Percentiles rank a stretch among this genome's conserved stretches.
These are phyloP conservation scores for Halenospora varia DNA, from an alignment of 495 filamentous ascomycete species.

Conservation along the genomic window DNA sequence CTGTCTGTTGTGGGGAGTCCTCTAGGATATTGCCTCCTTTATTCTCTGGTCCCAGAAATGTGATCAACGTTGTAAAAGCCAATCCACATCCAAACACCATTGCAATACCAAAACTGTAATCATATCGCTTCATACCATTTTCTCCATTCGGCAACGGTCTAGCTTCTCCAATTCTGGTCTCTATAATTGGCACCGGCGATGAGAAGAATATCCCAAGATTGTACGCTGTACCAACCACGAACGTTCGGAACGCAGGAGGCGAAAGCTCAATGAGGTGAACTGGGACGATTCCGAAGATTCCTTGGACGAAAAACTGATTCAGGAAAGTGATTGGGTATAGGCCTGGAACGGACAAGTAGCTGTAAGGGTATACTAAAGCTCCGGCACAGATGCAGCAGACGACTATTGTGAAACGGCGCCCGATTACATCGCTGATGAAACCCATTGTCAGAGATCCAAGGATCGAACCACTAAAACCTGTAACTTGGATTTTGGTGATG, in stretches of 20 bases:
- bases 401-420: conserved; percentile 78
- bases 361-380: conserved; percentile 78
- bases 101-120: neutral
- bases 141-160: neutral
- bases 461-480: conserved; percentile 80
- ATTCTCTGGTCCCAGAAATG: neutral
- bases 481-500: conserved; percentile 79
- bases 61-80: neutral
- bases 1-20: too few species aligned
- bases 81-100: neutral
- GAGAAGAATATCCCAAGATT: conserved; percentile 83
- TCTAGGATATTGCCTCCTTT: neutral
- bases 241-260: conserved; percentile 75
- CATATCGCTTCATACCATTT: neutral
- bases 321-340: conserved; percentile 86
- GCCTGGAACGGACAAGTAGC: conserved; percentile 48
- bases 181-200: conserved; percentile 76
- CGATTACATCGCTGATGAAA: conserved; percentile 76
- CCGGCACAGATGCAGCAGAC: conserved; percentile 71
- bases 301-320: conserved; percentile 86
- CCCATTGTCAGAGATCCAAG: conserved; percentile 69
- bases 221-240: conserved; percentile 78
- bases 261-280: conserved; percentile 88
- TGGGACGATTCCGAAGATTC: conserved; percentile 81
- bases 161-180: conserved; percentile 63